A percentile compares a stretch with the other conserved stretches of the same genome.
Conservation (phyloP, 2,329 filamentous ascomycete species). For the Paecilomyces sp. region DNA sequence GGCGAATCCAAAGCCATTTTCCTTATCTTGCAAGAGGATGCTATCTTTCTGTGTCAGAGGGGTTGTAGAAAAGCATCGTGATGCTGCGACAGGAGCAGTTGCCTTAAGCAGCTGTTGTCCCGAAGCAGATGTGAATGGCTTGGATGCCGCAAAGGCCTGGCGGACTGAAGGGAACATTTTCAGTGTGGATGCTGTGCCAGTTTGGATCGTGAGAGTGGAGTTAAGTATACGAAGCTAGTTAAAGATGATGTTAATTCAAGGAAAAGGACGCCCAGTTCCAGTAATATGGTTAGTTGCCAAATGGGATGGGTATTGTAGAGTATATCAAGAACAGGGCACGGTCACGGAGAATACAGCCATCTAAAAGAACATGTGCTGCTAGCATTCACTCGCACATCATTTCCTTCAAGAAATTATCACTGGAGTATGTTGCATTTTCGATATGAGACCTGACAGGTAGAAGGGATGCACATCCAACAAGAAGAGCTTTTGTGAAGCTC, state of each 20-base stretch:
- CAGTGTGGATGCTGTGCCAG: not conserved
- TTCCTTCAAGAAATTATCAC: not conserved
- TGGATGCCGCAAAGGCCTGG: not conserved
- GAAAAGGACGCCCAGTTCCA: not conserved
- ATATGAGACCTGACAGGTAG: not conserved
- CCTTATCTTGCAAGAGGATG: slow-evolving; percentile 42
- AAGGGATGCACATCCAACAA: not conserved
- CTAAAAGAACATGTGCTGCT: not conserved
- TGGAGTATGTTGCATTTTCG: not conserved
- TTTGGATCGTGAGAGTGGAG: not conserved
- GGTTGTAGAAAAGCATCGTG: slow-evolving; percentile 13
- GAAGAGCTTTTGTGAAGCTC: not conserved
- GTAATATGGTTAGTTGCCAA: not conserved
- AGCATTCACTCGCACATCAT: not conserved
- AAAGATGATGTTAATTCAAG: not conserved
- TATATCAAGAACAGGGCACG: not conserved
- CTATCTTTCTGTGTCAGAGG: slow-evolving; percentile 9
- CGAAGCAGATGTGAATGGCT: not conserved
- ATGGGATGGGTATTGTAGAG: not conserved
- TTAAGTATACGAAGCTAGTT: not conserved
- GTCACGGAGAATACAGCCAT: not conserved
- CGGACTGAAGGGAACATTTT: not conserved
- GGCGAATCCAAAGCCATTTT: slow-evolving; percentile 45
- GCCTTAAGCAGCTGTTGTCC: not conserved
- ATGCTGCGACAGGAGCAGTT: not conserved